Evolutionary conservation across 1,284 basidiomycete species (phyloP).

Genomic region (Leccinum discolor): DNA sequence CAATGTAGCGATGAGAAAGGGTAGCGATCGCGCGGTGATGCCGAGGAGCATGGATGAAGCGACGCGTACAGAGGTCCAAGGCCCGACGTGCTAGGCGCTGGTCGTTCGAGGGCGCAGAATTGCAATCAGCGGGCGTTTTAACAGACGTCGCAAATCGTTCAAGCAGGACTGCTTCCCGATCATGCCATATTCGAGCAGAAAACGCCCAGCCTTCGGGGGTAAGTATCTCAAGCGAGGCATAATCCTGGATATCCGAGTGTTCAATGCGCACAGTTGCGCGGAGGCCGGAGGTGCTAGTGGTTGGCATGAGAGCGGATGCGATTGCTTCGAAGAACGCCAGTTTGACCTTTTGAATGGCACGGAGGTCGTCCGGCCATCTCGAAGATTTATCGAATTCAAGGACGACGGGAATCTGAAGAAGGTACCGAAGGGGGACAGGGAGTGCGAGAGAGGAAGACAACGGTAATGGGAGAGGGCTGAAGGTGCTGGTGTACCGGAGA

Average conservation of each 20-base stretch:
- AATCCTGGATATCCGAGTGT: constrained; percentile 67
- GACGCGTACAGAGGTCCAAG: constrained; percentile 58
- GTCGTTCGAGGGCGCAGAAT: constrained; percentile 15
- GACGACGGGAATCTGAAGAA: constrained; percentile 72
- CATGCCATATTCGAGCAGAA: constrained; percentile 82
- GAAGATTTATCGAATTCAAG: constrained; percentile 91
- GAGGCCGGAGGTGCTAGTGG: constrained; percentile 43
- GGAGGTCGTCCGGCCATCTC: constrained; percentile 94
- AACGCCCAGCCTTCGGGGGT: constrained; percentile 90
- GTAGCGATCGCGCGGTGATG: constrained; percentile 88
- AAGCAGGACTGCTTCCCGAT: constrained; percentile 82
- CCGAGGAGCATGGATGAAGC: constrained; percentile 78
- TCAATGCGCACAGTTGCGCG: constrained; percentile 62
- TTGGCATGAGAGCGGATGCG: constrained; percentile 61
- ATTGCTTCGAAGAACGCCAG: constrained; percentile 88
- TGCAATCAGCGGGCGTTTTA: constrained; percentile 25
- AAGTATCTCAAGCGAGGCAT: constrained; percentile 76
- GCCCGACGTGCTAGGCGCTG: constrained; percentile 57
- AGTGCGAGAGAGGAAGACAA: constrained; percentile 48
- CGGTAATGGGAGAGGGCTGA: constrained; percentile 64
- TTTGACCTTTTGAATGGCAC: constrained; percentile 94
- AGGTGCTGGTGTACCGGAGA: constrained; percentile 84
- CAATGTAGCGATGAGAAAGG: constrained; percentile 78
- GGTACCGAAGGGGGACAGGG: constrained; percentile 61
- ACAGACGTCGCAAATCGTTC: constrained; percentile 61